A percentile compares a stretch with the other conserved stretches of the same genome.
phyloP scores from a whole-genome alignment of 2,329 filamentous ascomycete genomes.

The Monosporascus sp. region DNA sequence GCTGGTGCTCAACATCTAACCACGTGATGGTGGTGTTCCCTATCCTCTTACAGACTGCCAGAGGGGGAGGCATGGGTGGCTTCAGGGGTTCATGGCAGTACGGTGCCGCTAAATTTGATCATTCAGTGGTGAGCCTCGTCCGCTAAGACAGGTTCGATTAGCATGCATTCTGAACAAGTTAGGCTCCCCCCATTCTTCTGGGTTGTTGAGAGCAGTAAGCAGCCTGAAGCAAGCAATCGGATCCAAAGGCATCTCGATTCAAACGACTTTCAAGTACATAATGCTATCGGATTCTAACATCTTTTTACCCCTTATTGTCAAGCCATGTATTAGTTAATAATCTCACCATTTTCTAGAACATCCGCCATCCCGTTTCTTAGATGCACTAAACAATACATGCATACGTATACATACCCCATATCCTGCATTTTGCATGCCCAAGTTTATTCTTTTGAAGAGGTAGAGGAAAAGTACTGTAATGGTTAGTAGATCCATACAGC shows the following conservation, averaged over 20 bases:
- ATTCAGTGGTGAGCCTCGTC: too few relatives aligned
- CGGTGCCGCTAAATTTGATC: too few relatives aligned
- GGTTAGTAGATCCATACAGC: slow-evolving; percentile 4
- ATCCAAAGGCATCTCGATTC: too few relatives aligned
- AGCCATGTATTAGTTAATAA: background rate
- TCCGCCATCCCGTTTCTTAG: background rate
- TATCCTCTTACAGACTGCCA: background rate
- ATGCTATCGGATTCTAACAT: background rate
- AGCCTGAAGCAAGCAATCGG: too few relatives aligned
- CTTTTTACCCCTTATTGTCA: too few relatives aligned
- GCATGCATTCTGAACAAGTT: too few relatives aligned
- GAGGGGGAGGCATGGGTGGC: background rate
- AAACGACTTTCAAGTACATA: background rate
- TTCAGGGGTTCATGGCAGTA: background rate
- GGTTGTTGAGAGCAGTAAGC: too few relatives aligned
- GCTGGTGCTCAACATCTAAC: background rate
- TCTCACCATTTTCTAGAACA: background rate
- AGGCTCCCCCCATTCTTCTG: too few relatives aligned
- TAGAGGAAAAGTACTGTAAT: background rate
- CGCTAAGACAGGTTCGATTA: too few relatives aligned
- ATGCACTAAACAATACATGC: background rate
- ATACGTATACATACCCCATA: background rate
- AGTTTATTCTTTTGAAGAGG: background rate
- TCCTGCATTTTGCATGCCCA: background rate
- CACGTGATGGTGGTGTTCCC: background rate